Percentiles rank a stretch among this genome's conserved stretches.
Evolutionary conservation across 2,329 filamentous ascomycete species (phyloP).

Genomic region (Paramyrothecium roridum): DNA sequence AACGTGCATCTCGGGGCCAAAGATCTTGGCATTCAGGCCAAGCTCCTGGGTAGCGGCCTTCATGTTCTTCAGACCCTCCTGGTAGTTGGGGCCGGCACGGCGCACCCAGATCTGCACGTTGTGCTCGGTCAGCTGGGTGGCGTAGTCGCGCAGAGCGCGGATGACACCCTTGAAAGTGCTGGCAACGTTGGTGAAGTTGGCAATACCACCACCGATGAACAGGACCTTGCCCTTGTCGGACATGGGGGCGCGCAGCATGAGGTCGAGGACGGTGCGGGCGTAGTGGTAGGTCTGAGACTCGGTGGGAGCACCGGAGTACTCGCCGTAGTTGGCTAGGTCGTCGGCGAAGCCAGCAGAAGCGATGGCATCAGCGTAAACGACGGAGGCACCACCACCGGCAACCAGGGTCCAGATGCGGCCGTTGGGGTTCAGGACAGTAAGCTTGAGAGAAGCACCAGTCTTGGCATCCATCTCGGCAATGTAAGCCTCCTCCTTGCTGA

Average conservation of each 20-base stretch:
- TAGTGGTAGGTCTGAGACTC: slow-evolving; percentile 99
- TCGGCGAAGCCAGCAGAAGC: slow-evolving; percentile 92
- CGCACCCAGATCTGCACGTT: slow-evolving; percentile 97
- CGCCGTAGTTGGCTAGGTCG: slow-evolving; percentile 98
- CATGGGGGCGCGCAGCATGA: slow-evolving; percentile 89
- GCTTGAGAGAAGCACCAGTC: slow-evolving; percentile 97
- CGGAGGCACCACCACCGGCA: slow-evolving; percentile 97
- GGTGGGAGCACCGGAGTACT: slow-evolving; percentile 98
- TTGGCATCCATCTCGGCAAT: slow-evolving; percentile 98
- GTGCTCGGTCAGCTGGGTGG: slow-evolving; percentile 85
- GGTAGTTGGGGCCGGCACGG: slow-evolving; percentile 90
- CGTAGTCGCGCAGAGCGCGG: slow-evolving; percentile 86
- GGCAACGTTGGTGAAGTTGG: slow-evolving; percentile 99
- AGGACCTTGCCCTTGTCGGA: slow-evolving; percentile 93
- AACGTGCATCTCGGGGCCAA: slow-evolving; percentile 86
- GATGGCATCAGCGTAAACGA: slow-evolving; percentile 98
- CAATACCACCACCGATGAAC: slow-evolving; percentile 99
- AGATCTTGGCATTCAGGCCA: slow-evolving; percentile 67
- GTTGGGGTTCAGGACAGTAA: slow-evolving; percentile 88
- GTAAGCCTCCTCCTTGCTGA: slow-evolving; percentile 98
- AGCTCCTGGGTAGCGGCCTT: slow-evolving; percentile 94
- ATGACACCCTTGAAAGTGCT: slow-evolving; percentile 99
- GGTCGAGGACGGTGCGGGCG: slow-evolving; percentile 91
- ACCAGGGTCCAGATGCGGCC: slow-evolving; percentile 98
- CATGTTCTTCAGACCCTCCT: slow-evolving; percentile 99